Percentiles rank a stretch among this genome's conserved stretches.
These are phyloP conservation scores for Trypanosoma caninum DNA, from an alignment of 208 protist species.

Conservation along the genomic window DNA sequence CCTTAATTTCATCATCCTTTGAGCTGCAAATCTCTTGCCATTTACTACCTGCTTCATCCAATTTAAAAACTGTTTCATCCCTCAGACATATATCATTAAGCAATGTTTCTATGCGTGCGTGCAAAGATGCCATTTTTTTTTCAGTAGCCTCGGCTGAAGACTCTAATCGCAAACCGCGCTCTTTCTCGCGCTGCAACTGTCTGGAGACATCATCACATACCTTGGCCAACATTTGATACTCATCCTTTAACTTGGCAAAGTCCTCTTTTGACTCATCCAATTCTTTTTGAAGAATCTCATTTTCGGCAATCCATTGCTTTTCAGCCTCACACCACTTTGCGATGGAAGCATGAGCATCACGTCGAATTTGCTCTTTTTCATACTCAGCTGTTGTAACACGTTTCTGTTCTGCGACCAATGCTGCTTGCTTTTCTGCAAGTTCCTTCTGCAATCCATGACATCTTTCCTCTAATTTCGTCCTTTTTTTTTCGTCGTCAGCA, in stretches of 20 bases:
- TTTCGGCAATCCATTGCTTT: constrained; percentile 68
- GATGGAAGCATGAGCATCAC: constrained; percentile 65
- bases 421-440: constrained; percentile 45
- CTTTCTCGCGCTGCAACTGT: constrained; percentile 34
- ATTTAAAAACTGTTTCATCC: constrained; percentile 66
- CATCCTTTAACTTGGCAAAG: constrained; percentile 10
- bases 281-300: constrained; percentile 43
- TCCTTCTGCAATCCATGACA: constrained; percentile 66
- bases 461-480: constrained; percentile 59
- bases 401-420: constrained; percentile 39
- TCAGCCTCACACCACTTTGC: constrained; percentile 72
- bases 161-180: constrained; percentile 30
- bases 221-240: constrained; percentile 13
- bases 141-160: constrained; percentile 25
- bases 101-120: constrained; percentile 44
- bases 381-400: constrained; percentile 30
- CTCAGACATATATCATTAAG: constrained; percentile 60
- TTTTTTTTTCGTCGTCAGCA: constrained; percentile 59
- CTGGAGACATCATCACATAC: constrained; percentile 24
- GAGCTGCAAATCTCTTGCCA: constrained; percentile 54
- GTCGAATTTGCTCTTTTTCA: constrained; percentile 66
- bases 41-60: constrained; percentile 60
- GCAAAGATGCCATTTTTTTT: constrained; percentile 31
- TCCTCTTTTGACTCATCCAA: constrained; percentile 19
- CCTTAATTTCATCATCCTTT: constrained; percentile 75